Percentiles rank a stretch among this genome's conserved stretches.
phyloP scores from a whole-genome alignment of 306 rosid genomes.

The Carpinus fangiana region DNA sequence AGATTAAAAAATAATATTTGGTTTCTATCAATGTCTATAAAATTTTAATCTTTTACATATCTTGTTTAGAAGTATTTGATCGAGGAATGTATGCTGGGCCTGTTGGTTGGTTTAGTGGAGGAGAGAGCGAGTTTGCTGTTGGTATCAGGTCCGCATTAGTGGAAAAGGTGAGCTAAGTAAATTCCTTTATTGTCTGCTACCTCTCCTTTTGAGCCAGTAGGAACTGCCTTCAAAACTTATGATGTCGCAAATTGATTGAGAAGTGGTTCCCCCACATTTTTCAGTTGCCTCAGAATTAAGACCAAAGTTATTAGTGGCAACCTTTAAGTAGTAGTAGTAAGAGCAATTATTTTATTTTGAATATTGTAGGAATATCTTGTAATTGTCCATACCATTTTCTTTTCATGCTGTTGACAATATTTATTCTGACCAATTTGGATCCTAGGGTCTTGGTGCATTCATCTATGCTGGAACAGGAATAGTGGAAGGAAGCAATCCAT shows the following conservation, averaged over 20 bases:
- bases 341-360: background rate
- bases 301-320: background rate
- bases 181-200: background rate
- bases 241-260: conserved; percentile 11
- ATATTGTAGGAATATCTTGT: background rate
- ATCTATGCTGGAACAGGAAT: conserved; percentile 97
- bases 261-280: conserved; percentile 15
- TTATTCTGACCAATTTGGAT: conserved; percentile 18
- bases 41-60: conserved; percentile 9
- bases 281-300: conserved; percentile 1
- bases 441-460: conserved; percentile 73
- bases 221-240: conserved; percentile 12
- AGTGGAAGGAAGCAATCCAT: conserved; percentile 87
- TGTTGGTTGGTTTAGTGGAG: conserved; percentile 98
- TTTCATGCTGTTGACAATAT: conserved; percentile 6
- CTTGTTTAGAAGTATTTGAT: conserved; percentile 76
- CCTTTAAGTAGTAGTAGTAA: conserved; percentile 13
- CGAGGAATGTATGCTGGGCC: conserved; percentile 99
- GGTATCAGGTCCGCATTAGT: conserved; percentile 95
- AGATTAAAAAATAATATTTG: background rate
- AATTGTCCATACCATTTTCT: background rate
- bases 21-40: conserved; percentile 1
- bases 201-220: conserved; percentile 2
- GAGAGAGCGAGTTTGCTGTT: conserved; percentile 96
- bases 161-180: conserved; percentile 59